Evolutionary conservation across 768 basidiomycete genomes (phyloP).

Genomic region (Pseudohyphozyma bogoriensis): DNA sequence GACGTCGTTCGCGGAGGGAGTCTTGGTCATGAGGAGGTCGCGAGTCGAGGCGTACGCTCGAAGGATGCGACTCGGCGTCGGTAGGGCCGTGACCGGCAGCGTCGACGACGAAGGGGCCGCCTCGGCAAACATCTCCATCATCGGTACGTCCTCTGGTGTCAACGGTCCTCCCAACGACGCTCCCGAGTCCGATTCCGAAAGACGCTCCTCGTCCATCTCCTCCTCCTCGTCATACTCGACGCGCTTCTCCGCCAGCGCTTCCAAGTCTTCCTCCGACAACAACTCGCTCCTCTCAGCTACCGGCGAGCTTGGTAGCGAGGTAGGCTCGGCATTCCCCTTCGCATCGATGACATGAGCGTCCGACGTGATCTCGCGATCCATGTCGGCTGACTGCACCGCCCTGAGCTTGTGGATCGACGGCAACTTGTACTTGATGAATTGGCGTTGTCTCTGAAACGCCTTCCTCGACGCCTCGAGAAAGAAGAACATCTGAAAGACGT

Average conservation of each 20-base stretch:
- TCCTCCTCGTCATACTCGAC: no score
- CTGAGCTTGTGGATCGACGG: conserved; percentile 11
- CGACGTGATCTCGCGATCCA: conserved; percentile 18
- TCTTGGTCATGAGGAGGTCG: conserved; percentile 22
- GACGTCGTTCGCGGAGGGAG: no score
- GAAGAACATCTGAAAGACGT: conserved; percentile 34
- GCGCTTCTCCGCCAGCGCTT: no score
- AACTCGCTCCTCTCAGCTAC: no score
- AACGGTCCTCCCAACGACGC: no score
- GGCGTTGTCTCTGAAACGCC: conserved; percentile 30
- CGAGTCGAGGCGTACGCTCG: conserved; percentile 24
- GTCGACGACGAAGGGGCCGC: no score
- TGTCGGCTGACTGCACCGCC: conserved; percentile 18
- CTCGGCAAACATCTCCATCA: no score
- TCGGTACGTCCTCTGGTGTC: no score
- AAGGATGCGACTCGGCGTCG: conserved; percentile 4
- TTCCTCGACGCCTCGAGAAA: conserved; percentile 33
- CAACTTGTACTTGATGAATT: conserved; percentile 30
- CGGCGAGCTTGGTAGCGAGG: conserved; percentile 15
- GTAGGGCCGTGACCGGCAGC: no score
- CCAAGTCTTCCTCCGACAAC: no score
- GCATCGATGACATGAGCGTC: conserved; percentile 26
- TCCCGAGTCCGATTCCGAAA: no score
- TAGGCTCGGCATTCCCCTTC: conserved; percentile 14
- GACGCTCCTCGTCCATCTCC: no score